Percentiles rank a stretch among this genome's conserved stretches.
Evolutionary conservation across 352 stramenopile species (phyloP).

Genomic region (Phytophthora constricta): DNA sequence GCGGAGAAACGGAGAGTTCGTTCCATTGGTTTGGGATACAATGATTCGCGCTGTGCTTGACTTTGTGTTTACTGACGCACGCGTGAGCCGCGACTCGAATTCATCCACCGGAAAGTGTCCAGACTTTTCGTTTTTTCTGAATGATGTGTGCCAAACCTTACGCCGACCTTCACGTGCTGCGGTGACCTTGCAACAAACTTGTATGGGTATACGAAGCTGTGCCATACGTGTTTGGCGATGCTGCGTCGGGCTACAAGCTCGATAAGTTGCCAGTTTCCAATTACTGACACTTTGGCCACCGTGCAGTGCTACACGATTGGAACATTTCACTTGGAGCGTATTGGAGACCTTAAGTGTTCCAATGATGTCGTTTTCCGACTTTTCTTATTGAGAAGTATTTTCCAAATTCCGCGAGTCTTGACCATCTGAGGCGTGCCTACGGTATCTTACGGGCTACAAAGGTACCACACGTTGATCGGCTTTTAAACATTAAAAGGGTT

Average conservation of each 20-base stretch:
- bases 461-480: conserved; percentile 22
- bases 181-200: conserved; percentile 14
- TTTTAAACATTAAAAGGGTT: too few relatives aligned
- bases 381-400: conserved; percentile 19
- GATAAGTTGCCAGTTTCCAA: conserved; percentile 11
- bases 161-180: conserved; percentile 7
- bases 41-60: conserved; percentile 16
- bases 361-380: conserved; percentile 15
- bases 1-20: conserved; percentile 10
- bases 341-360: conserved; percentile 9
- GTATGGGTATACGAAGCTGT: conserved; percentile 19
- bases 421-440: conserved; percentile 11
- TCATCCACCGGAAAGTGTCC: conserved; percentile 9
- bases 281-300: not conserved
- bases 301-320: conserved; percentile 8
- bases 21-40: conserved; percentile 15
- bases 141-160: conserved; percentile 22
- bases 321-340: conserved; percentile 20
- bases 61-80: conserved; percentile 12
- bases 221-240: conserved; percentile 28
- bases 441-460: conserved; percentile 5
- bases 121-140: conserved; percentile 22
- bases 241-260: conserved; percentile 17
- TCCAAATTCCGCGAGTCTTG: conserved; percentile 6
- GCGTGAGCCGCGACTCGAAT: conserved; percentile 14